These are phyloP conservation scores for Eruca vesicaria DNA, from an alignment of 441 rosid genomes.

Conservation along the genomic window DNA sequence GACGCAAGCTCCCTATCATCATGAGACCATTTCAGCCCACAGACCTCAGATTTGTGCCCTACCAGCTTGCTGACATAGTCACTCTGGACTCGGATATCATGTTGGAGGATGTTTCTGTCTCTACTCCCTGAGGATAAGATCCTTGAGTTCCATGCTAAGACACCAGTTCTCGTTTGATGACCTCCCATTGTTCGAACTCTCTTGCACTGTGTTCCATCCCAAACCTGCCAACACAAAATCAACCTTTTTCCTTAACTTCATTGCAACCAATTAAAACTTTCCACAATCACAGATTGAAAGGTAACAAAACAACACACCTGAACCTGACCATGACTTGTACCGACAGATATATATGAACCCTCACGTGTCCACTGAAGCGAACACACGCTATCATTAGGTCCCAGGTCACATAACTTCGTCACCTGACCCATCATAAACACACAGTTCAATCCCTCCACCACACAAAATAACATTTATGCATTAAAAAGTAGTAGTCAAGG, in stretches of 20 bases:
- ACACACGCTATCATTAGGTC: conserved; percentile 81
- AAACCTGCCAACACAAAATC: conserved; percentile 47
- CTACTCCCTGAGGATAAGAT: conserved; percentile 91
- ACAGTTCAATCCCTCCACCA: conserved; percentile 3
- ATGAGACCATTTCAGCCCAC: conserved; percentile 97
- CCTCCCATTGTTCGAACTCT: conserved; percentile 91
- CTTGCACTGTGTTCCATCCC: conserved; percentile 95
- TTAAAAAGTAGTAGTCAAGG: neutral
- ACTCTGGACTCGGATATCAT: conserved; percentile 81
- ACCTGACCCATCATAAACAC: conserved; percentile 51
- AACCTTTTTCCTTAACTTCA: neutral
- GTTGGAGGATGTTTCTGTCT: conserved; percentile 91
- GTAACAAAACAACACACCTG: conserved; percentile 57
- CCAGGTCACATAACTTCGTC: conserved; percentile 93
- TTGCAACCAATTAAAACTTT: neutral
- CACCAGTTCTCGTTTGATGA: conserved; percentile 94
- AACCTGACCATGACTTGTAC: conserved; percentile 89
- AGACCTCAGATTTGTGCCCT: conserved; percentile 97
- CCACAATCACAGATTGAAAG: neutral
- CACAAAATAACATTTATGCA: neutral
- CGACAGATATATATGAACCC: conserved; percentile 90
- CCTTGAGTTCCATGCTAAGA: conserved; percentile 95
- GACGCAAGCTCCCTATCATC: conserved; percentile 99
- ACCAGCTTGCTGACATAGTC: conserved; percentile 75
- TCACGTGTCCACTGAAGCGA: conserved; percentile 97